A percentile compares a stretch with the other conserved stretches of the same genome.
These are phyloP conservation scores for Hypoxylon trugodes DNA, from an alignment of 495 filamentous ascomycete genomes.

Conservation along the genomic window DNA sequence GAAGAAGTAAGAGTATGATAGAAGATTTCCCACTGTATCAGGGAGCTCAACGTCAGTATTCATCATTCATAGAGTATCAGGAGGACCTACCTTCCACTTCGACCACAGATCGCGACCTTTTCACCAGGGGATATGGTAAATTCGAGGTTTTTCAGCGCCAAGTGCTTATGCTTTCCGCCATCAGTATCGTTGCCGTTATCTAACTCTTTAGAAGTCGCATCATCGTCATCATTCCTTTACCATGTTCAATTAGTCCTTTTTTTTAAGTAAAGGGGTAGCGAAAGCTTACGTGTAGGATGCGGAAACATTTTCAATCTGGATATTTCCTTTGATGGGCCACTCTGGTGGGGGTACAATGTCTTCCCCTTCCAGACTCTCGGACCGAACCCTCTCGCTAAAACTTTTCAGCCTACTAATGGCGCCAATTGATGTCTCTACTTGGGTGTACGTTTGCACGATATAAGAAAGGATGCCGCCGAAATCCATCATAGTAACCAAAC, in stretches of 20 bases:
- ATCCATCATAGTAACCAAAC: conserved; percentile 48
- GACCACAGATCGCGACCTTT: conserved; percentile 29
- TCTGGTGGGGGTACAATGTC: conserved; percentile 41
- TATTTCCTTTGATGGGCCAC: conserved; percentile 37
- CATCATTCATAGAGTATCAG: not conserved
- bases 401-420: conserved; percentile 48
- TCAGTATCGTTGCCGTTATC: not conserved
- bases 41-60: not conserved
- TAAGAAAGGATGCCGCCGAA: conserved; percentile 35
- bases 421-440: conserved; percentile 52
- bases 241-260: conserved; percentile 3
- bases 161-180: not conserved
- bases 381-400: conserved; percentile 35
- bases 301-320: conserved; percentile 44
- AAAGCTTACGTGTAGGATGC: conserved; percentile 42
- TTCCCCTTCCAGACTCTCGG: conserved; percentile 46
- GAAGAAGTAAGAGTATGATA: conserved; percentile 50
- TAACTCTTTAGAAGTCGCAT: not conserved
- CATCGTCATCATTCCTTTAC: not conserved
- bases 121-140: conserved; percentile 40
- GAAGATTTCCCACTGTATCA: conserved; percentile 51
- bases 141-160: conserved; percentile 39
- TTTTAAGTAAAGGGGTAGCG: no score
- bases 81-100: conserved; percentile 23
- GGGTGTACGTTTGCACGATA: conserved; percentile 43